A percentile compares a stretch with the other conserved stretches of the same genome.
phyloP scores from a whole-genome alignment of 129 eudicot species.

The Rutidosis leptorrhynchoides region DNA sequence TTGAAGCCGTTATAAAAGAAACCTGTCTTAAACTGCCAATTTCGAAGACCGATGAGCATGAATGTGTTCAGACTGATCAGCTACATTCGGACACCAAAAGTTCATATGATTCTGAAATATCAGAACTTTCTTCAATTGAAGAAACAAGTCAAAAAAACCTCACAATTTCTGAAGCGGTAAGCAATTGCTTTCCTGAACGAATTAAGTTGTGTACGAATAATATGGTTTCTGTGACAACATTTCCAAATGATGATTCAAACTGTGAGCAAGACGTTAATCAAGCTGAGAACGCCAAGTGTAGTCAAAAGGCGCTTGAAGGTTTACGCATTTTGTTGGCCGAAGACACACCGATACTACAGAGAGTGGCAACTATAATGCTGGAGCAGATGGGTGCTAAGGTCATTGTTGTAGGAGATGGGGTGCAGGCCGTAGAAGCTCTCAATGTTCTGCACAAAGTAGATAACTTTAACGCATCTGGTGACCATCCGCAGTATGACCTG shows the following conservation, averaged over 20 bases:
- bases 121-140: slow-evolving; percentile 29
- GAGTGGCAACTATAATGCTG: slow-evolving; percentile 95
- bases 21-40: slow-evolving; percentile 35
- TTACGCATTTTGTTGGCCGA: slow-evolving; percentile 76
- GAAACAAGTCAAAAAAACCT: slow-evolving; percentile 28
- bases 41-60: slow-evolving; percentile 35
- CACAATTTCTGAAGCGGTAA: slow-evolving; percentile 25
- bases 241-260: slow-evolving; percentile 16
- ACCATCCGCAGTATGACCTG: slow-evolving; percentile 53
- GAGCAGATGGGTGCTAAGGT: slow-evolving; percentile 81
- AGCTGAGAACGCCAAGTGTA: slow-evolving; percentile 33
- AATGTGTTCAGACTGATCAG: slow-evolving; percentile 44
- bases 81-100: slow-evolving; percentile 42
- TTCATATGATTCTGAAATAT: slow-evolving; percentile 56
- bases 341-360: slow-evolving; percentile 82
- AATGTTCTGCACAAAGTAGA: slow-evolving; percentile 30
- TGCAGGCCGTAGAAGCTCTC: slow-evolving; percentile 82
- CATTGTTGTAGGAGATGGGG: slow-evolving; percentile 78
- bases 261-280: slow-evolving; percentile 22
- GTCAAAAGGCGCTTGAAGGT: slow-evolving; percentile 58
- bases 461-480: slow-evolving; percentile 21
- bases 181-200: slow-evolving; percentile 45
- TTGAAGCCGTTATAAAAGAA: slow-evolving; percentile 57
- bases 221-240: slow-evolving; percentile 7
- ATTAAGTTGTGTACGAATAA: slow-evolving; percentile 30